These are phyloP conservation scores for Linderniella brevidens DNA, from an alignment of 257 asterid genomes.

Conservation along the genomic window DNA sequence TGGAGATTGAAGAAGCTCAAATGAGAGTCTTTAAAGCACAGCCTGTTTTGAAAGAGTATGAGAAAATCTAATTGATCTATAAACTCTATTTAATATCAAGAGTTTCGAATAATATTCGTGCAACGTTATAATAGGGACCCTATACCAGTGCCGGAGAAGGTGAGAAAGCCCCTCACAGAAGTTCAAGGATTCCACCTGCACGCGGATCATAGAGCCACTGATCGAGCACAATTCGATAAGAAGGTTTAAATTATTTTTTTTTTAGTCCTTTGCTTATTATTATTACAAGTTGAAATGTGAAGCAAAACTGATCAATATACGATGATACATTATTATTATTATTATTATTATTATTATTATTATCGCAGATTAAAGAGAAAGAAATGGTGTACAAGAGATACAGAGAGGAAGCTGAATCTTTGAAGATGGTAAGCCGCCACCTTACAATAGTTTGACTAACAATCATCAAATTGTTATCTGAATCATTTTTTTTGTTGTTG, in stretches of 20 bases:
- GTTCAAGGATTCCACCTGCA: conserved; percentile 74
- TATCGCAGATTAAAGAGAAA: conserved; percentile 64
- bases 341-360: too few species aligned
- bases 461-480: neutral
- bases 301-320: too few species aligned
- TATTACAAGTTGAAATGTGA: too few species aligned
- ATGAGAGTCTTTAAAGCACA: conserved; percentile 81
- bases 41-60: conserved; percentile 70
- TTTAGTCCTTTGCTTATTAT: too few species aligned
- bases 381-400: conserved; percentile 65
- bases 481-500: neutral
- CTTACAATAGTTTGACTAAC: neutral
- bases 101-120: neutral
- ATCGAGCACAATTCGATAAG: conserved; percentile 75
- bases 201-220: conserved; percentile 53
- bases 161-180: conserved; percentile 65
- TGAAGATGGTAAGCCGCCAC: conserved; percentile 63
- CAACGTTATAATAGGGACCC: conserved; percentile 55
- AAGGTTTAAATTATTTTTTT: conserved; percentile 23
- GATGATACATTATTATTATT: too few species aligned
- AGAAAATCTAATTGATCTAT: neutral
- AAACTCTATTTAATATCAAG: neutral
- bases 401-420: conserved; percentile 84
- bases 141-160: conserved; percentile 67
- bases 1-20: conserved; percentile 67